Percentiles rank a stretch among this genome's conserved stretches.
phyloP scores from a whole-genome alignment of 208 protist species.

The Acanthamoeba castellanii region DNA sequence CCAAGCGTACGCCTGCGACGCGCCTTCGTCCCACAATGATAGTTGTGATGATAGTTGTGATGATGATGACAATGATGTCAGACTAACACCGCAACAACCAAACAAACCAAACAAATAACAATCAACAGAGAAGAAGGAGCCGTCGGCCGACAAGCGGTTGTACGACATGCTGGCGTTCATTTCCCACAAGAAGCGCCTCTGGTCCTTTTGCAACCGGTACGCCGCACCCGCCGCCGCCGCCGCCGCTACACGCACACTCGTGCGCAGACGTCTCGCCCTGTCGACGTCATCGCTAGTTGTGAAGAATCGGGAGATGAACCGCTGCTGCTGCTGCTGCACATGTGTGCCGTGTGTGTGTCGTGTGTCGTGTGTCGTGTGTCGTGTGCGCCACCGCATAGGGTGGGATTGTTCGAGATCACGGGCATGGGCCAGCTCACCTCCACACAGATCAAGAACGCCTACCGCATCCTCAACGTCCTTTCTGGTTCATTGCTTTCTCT shows the following conservation, averaged over 20 bases:
- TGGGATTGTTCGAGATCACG: constrained; percentile 24
- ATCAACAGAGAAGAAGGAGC: not conserved
- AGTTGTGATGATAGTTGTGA: too few relatives aligned
- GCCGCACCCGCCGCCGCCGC: not conserved
- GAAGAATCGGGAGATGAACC: too few relatives aligned
- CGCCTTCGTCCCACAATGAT: not conserved
- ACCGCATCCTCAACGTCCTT: constrained; percentile 24
- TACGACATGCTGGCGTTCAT: constrained; percentile 27
- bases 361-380: too few relatives aligned
- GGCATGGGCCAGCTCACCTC: constrained; percentile 20
- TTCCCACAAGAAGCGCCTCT: not conserved
- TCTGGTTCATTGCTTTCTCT: not conserved
- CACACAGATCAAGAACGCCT: constrained; percentile 1
- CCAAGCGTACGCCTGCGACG: not conserved
- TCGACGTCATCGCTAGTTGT: too few relatives aligned
- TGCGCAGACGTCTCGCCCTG: too few relatives aligned
- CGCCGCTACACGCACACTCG: not conserved
- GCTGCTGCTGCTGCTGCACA: too few relatives aligned
- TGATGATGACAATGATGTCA: not conserved
- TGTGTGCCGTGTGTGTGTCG: too few relatives aligned
- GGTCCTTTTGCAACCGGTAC: not conserved
- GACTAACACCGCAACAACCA: not conserved
- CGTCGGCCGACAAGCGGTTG: not conserved
- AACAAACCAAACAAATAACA: not conserved
- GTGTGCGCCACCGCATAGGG: not conserved